Evolutionary conservation across 2,329 filamentous ascomycete genomes (phyloP), one percentile per base, ranked within the genome.

Genomic region (Hypoxylon sp.): DNA sequence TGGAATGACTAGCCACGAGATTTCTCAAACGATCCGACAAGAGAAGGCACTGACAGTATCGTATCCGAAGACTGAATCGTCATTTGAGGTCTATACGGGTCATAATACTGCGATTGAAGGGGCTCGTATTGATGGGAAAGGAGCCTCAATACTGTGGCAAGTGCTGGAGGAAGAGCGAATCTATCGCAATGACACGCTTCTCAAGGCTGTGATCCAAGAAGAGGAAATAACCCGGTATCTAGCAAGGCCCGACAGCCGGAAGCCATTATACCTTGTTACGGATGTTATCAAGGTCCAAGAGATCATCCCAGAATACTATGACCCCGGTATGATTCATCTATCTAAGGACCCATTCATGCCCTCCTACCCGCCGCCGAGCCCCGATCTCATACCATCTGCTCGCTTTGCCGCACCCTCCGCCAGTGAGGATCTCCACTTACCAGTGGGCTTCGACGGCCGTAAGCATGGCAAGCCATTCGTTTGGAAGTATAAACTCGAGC

Each of bases 41-140:
- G 6, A n/a, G 3, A 41, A 41, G n/a, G 16, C 37, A 8, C 37
- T 41, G 9, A 41, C 37, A 9, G 5, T 41, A 41, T 9, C 37
- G 37, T 41, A 41, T 41, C 19, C 37, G 16, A 41, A 41, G 37
- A 41, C 7, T n/a, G 16, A n/a, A 19, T 41, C 37, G 3, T 14
- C 37, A 19, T 41, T 41, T 9, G 37, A 19, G 7, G 37, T 41
- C n/a, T 9, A 1, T 19, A 19, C 37, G 16, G 37, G n/a, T 19
- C 37, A 41, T 41, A 6, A 8, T 19, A 41, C 37, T 19, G 16
- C 6, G 16, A 41, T 41, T 41, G 37, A 41, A 9, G 37, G 37
- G 37, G 37, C 37, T 41, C 37, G 37, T n/a, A 41, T 41, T 41
- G 37, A 41, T 41, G n/a, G 37, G 37, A 41, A 41, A 19, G 16